Base-by-base conservation (phyloP, 352 stramenopile species). In the Phytophthora sp. region DNA sequence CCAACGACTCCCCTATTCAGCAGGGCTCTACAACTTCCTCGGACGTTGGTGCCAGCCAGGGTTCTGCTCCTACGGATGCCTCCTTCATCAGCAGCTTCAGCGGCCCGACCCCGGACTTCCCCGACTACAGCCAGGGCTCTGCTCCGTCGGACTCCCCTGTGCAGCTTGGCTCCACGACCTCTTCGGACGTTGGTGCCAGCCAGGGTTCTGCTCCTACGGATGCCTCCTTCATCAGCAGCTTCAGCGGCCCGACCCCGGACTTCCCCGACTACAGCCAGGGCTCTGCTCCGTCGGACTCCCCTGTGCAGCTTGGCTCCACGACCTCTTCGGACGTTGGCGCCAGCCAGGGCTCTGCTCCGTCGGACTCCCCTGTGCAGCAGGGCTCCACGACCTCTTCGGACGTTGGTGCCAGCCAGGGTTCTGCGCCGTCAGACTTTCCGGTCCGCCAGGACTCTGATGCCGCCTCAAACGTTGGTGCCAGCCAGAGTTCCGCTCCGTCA, bases 31-130 rank as follows among this genome's bases (percentile, higher is more conserved):
- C 46, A 42, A 44, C 20, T 5, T 20, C 34, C 35, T 61, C 31
- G 8, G 31, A 61, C 13, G 54, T 62, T 13, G 52, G 52, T 52
- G 53, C 41, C n/a, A 61, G 31, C n/a, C 53, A 53, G 20, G 46
- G 35, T 7, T 49, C 43, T 8, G 43, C 43, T 21, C 42, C 42
- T 2, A 27, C 28, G 43, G 43, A 51, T 9, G 18, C 43, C 7
- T 50, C 43, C 5, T 50, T 50, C 15, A 31, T 23, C 5, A 50
- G 43, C 43, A 31, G 28, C 43, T 50, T 26, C 43, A 15, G 12
- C 7, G 43, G 43, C 15, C 28, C 43, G 6, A 38, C 43, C 9
- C 13, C n/a, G 9, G 43, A 52, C 15, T 39, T 52, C 27, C 43
- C 43, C 1, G 17, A 52, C 4, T 52, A 52, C 18, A 7, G 24